Evolutionary conservation across 305 asterid species (phyloP), one percentile per base, ranked within the genome.

Genomic region (Salvia sclarea): DNA sequence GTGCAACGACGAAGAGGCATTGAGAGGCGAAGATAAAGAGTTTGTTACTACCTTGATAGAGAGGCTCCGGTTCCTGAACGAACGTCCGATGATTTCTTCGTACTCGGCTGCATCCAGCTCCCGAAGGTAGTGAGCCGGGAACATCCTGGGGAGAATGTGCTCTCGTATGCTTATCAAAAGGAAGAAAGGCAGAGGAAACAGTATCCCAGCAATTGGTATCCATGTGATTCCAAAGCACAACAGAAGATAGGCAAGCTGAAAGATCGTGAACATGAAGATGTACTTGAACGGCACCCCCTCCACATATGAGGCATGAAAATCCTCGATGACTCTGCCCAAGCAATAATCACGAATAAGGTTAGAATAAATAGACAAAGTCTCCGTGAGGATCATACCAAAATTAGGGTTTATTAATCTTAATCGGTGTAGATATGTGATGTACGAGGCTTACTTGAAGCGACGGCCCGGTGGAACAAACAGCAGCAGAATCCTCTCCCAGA

Each of bases 121-220:
- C 54, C 68, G 90, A 62, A 94, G 97, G 77, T 86, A 72, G 10
- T 74, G 65, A 3, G 73, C 74, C 0, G 95, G 93, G 61, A 94
- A 86, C 50, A 85, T 8, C 83, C 77, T 89, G 13, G 99, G 99
- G 21, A 94, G 95, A 31, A 87, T 1, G 69, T 91, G 95, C 73
- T 87, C 88, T 73, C 99, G 81, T 68, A 94, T 79, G 70, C 77
- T 65, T 71, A 91, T 84, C 69, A 91, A 83, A 55, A 91, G 66
- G 88, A 91, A 93, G 79, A 91, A 91, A 0, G 90, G 96, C 10
- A 94, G 49, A 1, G 99, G 99, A 70, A 94, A 94, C 76, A 94
- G 57, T 55, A 94, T 86, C 66, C 97, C 99, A 53, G 93, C 96
- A 31, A 88, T 72, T 0, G 98, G 98, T 59, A 94, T 94, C 99